Conservation (phyloP, 2,329 filamentous ascomycete species). For the Fusarium algeriense region DNA sequence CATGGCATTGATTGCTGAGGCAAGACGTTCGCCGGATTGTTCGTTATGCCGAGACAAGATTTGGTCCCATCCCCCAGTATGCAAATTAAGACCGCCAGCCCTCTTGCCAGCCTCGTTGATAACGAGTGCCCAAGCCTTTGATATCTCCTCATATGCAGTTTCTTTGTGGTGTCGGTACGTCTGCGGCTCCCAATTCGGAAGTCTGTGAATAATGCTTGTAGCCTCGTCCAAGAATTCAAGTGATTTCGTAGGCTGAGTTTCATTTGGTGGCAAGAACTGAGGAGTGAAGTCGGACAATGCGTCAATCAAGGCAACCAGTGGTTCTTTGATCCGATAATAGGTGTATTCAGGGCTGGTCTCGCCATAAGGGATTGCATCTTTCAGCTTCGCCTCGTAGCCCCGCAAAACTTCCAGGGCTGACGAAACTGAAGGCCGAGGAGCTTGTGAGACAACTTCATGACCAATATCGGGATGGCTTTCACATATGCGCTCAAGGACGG, state of each 20-base stretch:
- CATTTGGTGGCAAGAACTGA: conserved; percentile 92
- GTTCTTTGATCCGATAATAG: conserved; percentile 90
- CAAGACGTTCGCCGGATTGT: conserved; percentile 83
- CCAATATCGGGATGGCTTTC: conserved; percentile 88
- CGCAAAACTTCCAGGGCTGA: conserved; percentile 84
- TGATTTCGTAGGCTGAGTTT: conserved; percentile 84
- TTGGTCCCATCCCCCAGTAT: conserved; percentile 93
- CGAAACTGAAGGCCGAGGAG: conserved; percentile 86
- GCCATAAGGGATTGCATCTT: conserved; percentile 86
- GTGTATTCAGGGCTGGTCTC: conserved; percentile 90
- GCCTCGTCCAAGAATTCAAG: conserved; percentile 90
- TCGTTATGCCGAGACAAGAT: conserved; percentile 89
- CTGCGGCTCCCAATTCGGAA: conserved; percentile 91
- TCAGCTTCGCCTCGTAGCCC: conserved; percentile 84
- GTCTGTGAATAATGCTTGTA: conserved; percentile 87
- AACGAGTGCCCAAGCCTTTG: conserved; percentile 91
- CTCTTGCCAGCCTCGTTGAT: conserved; percentile 92
- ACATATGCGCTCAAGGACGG: conserved; percentile 90
- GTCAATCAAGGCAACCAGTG: conserved; percentile 83
- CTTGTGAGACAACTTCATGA: conserved; percentile 84
- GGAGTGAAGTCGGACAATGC: conserved; percentile 94
- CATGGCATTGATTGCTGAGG: conserved; percentile 83
- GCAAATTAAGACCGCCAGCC: conserved; percentile 88
- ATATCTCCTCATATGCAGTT: conserved; percentile 95
- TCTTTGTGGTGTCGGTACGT: conserved; percentile 94